These are phyloP conservation scores for Maudiozyma turicensis DNA, from an alignment of 805 yeast genomes.

Conservation along the genomic window DNA sequence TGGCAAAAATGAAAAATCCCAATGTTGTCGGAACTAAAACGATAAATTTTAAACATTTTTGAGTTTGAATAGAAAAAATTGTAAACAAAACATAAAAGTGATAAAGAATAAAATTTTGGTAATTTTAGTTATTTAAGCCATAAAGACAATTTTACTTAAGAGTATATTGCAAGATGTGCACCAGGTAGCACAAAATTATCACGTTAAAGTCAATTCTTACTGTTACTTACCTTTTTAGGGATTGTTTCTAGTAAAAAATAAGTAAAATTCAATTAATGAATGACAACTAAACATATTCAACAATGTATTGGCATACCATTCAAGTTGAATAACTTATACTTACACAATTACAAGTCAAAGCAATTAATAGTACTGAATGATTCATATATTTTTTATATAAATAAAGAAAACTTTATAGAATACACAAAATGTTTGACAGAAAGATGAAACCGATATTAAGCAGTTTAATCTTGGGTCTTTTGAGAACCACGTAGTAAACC, in stretches of 20 bases:
- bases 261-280: background rate
- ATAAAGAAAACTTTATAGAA: slow-evolving; percentile 8
- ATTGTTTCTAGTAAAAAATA: background rate
- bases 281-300: too few relatives aligned
- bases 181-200: too few relatives aligned
- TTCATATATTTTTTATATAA: slow-evolving; percentile 8
- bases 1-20: too few relatives aligned
- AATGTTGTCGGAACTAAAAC: too few relatives aligned
- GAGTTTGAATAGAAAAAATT: background rate
- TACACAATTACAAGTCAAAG: too few relatives aligned
- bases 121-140: background rate
- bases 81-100: background rate
- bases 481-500: slow-evolving; percentile 99
- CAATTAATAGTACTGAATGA: slow-evolving; percentile 10
- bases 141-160: too few relatives aligned
- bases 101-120: background rate
- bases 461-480: slow-evolving; percentile 65
- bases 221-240: too few relatives aligned
- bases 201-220: too few relatives aligned
- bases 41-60: background rate
- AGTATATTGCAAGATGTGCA: too few relatives aligned
- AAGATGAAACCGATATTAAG: slow-evolving; percentile 7
- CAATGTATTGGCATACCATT: too few relatives aligned
- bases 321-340: too few relatives aligned
- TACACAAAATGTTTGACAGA: slow-evolving; percentile 5